Evolutionary conservation across 495 filamentous ascomycete genomes (phyloP), one percentile per base, ranked within the genome.

Genomic region (Penicillium lividum): DNA sequence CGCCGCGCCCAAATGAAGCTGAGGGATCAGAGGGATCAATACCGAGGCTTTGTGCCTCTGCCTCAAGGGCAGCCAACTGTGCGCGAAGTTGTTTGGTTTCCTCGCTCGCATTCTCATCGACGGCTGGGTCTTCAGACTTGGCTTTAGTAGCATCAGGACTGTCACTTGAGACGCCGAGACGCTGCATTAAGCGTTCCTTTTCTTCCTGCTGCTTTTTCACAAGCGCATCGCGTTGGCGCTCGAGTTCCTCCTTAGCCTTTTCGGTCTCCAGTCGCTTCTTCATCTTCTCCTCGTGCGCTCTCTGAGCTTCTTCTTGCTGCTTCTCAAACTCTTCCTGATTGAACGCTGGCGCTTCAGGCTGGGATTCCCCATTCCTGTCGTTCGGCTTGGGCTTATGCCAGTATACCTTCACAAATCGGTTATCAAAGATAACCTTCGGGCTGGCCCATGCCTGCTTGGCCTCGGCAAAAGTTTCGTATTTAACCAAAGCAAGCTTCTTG

Each of bases 351-450:
- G 66, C 43, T 29, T 67, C 67, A 13, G 65, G 61, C 47, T 59
- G 69, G 36, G 62, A 69, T 51, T 53, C 69, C 30, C 65, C 66
- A 38, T 73, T 74, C 40, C 60, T 67, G 18, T 79, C 74, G 5
- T 73, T 67, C 33, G 64, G 61, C 3, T 86, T 84, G 0, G 86
- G 82, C 61, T 89, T 93, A 70, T 90, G 83, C 94, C 94, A 98
- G 66, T 92, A 98, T 5, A 98, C 92, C 69, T 97, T 98, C 45
- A 98, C 94, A 64, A 98, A 98, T 18, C 94, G 82, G 61, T 98
- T 98, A 60, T 97, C 92, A 64, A 98, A 98, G 50, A 98, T 91
- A 48, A 91, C 90, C 67, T 95, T 96, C 0, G 94, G 94, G 42
- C 91, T 96, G 15, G 87, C 85, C 74, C 92, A 97, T 3, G 94